Evolutionary conservation across 352 stramenopile genomes (phyloP), one percentile per base, ranked within the genome.

Genomic region (Phytophthora cactorum): DNA sequence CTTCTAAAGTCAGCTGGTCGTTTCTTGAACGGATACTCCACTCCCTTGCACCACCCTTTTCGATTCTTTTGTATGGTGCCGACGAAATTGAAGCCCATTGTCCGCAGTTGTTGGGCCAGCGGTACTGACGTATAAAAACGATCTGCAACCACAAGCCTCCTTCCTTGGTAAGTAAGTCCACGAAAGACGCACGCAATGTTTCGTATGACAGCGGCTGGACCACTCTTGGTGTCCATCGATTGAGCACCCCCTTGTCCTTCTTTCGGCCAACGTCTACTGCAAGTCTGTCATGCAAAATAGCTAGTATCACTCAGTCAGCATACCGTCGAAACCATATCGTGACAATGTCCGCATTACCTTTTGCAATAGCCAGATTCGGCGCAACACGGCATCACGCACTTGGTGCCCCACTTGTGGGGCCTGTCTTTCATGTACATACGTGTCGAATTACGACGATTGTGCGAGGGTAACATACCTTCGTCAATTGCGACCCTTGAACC

Each of bases 351-450:
- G 47, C 34, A 32, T 43, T 47, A 72, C 55, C 53, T 50, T 29
- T 63, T 60, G 49, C 66, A 74, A 41, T 69, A 69, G 1, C 47
- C 66, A 3, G 39, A 60, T 1, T 52, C n/a, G 3, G 41, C 47
- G 36, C 66, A 65, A 39, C 59, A 69, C 1, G 51, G n/a, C 59
- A 74, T 57, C 10, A 66, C 65, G 11, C 60, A 56, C 41, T 61
- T 52, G 25, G 41, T 52, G 2, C 28, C 53, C 53, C 39, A 52
- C 9, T 38, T 36, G 12, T 53, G 46, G 25, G 27, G 46, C 4
- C 39, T 53, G 27, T 38, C 46, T n/a, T 53, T 39, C 46, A 53
- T 53, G 27, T 39, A 53, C 9, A 17, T 43, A 9, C 49, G 28
- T 7, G 49, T 72, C 3, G 53, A 47, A 17, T 68, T 72, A 34